Percentiles rank a stretch among this genome's conserved stretches.
Evolutionary conservation across 352 stramenopile genomes (phyloP).

Genomic region (Aphanomyces euteiches): DNA sequence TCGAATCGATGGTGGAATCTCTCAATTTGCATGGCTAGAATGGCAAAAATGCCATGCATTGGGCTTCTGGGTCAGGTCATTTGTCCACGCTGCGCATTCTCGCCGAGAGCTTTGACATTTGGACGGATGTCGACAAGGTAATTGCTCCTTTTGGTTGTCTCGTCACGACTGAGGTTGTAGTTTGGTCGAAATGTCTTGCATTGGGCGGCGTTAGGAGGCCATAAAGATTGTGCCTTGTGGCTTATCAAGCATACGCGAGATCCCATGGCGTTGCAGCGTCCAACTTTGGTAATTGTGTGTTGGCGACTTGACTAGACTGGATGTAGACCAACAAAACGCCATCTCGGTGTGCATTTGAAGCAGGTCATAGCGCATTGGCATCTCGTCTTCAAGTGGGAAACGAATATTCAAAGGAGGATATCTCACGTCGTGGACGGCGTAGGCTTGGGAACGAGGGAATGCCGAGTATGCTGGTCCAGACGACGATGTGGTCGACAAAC

Average conservation of each 20-base stretch:
- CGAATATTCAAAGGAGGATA: no score
- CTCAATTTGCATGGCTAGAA: slow-evolving; percentile 42
- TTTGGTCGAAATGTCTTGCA: slow-evolving; percentile 84
- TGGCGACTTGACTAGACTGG: slow-evolving; percentile 21
- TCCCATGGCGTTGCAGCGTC: slow-evolving; percentile 61
- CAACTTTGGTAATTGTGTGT: slow-evolving; percentile 50
- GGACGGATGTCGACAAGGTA: slow-evolving; percentile 33
- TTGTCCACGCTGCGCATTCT: slow-evolving; percentile 76
- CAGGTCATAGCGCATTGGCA: slow-evolving; percentile 70
- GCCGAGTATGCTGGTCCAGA: slow-evolving; percentile 81
- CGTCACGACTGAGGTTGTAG: slow-evolving; percentile 34
- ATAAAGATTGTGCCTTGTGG: slow-evolving; percentile 81
- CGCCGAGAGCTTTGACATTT: slow-evolving; percentile 67
- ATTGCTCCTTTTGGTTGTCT: not conserved
- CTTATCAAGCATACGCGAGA: slow-evolving; percentile 68
- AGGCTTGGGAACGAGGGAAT: slow-evolving; percentile 84
- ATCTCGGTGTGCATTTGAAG: slow-evolving; percentile 82
- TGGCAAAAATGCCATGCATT: slow-evolving; percentile 85
- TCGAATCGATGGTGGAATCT: not conserved
- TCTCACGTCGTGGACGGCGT: not conserved
- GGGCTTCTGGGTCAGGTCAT: slow-evolving; percentile 72
- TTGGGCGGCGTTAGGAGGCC: slow-evolving; percentile 67
- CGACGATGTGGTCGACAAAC: slow-evolving; percentile 37
- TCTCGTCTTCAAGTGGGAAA: slow-evolving; percentile 55
- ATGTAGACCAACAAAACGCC: slow-evolving; percentile 82